phyloP scores from a whole-genome alignment of 306 rosid genomes.

The Styphnolobium japonicum region DNA sequence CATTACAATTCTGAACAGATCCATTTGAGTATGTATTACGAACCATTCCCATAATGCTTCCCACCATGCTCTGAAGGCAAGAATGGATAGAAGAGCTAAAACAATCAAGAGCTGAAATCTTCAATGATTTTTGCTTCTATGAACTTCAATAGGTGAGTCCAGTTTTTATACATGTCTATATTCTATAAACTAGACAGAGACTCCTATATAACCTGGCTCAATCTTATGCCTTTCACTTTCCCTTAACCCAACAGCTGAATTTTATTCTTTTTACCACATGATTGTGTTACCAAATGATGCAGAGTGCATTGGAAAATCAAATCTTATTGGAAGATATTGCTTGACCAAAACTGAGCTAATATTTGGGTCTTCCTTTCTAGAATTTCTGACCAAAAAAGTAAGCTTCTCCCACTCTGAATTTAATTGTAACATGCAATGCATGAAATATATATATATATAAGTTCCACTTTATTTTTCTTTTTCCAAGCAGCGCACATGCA shows the following conservation, averaged over 20 bases:
- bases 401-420: conserved; percentile 21
- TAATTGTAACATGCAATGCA: conserved; percentile 21
- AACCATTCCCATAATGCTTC: conserved; percentile 46
- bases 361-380: conserved; percentile 1
- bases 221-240: conserved; percentile 14
- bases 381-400: conserved; percentile 31
- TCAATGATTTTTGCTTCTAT: neutral
- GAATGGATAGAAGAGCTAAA: neutral
- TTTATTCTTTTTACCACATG: conserved; percentile 19
- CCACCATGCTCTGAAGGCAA: conserved; percentile 43
- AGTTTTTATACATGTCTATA: neutral
- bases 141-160: neutral
- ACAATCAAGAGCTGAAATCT: neutral
- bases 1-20: conserved; percentile 47
- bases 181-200: neutral
- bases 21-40: conserved; percentile 51
- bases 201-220: conserved; percentile 21
- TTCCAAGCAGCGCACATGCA: conserved; percentile 27
- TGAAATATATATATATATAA: neutral
- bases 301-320: conserved; percentile 20
- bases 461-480: neutral
- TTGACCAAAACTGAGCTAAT: conserved; percentile 33
- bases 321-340: conserved; percentile 45
- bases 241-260: conserved; percentile 14
- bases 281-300: conserved; percentile 8